Evolutionary conservation across 495 filamentous ascomycete genomes (phyloP).

Genomic region (Penicillium riverlandense): DNA sequence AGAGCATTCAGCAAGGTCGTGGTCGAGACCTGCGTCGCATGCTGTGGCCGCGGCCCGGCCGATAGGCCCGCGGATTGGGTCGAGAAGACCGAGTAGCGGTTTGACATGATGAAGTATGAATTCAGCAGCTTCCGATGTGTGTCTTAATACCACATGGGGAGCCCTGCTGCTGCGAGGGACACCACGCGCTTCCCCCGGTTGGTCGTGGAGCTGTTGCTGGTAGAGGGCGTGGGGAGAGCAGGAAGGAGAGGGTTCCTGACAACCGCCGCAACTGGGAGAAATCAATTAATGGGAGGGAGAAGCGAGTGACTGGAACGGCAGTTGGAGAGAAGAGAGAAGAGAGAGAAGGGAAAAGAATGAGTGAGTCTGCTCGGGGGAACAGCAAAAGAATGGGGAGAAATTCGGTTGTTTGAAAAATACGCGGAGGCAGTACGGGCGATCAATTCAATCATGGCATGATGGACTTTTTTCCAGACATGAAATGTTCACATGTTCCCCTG

Average conservation of each 20-base stretch:
- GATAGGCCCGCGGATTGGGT: slow-evolving; percentile 54
- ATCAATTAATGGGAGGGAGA: not conserved
- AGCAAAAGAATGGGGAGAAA: slow-evolving; percentile 1
- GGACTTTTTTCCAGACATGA: too few relatives aligned
- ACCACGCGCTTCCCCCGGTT: too few relatives aligned
- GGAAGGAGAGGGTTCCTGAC: too few relatives aligned
- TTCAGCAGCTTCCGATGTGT: not conserved
- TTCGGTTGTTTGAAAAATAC: not conserved
- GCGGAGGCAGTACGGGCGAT: not conserved
- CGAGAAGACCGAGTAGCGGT: slow-evolving; percentile 84
- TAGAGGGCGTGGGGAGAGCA: too few relatives aligned
- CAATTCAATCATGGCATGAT: too few relatives aligned
- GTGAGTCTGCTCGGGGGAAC: slow-evolving; percentile 2
- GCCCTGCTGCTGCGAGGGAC: not conserved
- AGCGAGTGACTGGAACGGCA: slow-evolving; percentile 20
- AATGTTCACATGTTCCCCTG: too few relatives aligned
- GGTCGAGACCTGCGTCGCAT: slow-evolving; percentile 77
- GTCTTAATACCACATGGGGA: slow-evolving; percentile 6
- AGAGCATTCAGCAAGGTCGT: slow-evolving; percentile 86
- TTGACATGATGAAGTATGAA: slow-evolving; percentile 49
- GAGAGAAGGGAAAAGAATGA: slow-evolving; percentile 3
- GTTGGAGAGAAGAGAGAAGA: not conserved
- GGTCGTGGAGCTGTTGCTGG: too few relatives aligned
- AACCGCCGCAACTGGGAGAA: too few relatives aligned
- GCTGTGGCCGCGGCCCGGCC: slow-evolving; percentile 53